Base-by-base conservation (phyloP, 768 basidiomycete genomes). In the Lentinula lateritia region DNA sequence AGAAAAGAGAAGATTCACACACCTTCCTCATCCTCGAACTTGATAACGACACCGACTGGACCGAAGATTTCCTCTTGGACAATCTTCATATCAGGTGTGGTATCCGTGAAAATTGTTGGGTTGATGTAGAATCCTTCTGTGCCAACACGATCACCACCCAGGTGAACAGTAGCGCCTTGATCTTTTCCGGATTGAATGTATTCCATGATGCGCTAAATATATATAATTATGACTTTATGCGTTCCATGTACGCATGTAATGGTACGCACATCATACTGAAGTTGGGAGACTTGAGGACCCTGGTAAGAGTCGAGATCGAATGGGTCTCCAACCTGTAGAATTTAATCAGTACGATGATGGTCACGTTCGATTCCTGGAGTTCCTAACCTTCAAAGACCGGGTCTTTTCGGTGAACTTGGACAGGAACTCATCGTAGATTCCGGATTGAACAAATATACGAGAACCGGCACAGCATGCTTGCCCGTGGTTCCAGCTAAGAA, bases 51-150 rank as follows among this genome's bases (percentile, higher is more conserved):
- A 60, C 84, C 84, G 45, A 92, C 89, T 5, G 92, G 90, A 3
- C 90, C 90, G 65, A 93, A 92, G 63, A 92, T 92, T 72, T 93
- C 85, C 67, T 89, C 87, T 60, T 71, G 71, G 12, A 89, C 87
- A 61, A 93, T 90, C 72, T 83, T 86, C 89, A 92, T 92, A 42
- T 87, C 82, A 5, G 82, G 78, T 46, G 72, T 80, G 12, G 80
- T 80, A 66, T 90, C 78, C 10, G 86, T 84, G 74, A 92, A 88
- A 66, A 93, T 80, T 12, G 93, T 93, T 1, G 89, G 92, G 62
- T 77, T 61, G 69, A 94, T 83, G 72, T 86, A 93, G 77, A 79
- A 92, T 0, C 80, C 86, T 62, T 83, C 81, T 1, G 66, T 73
- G 16, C 83, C 84, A 63, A 74, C 70, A 34, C 76, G 75, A 53